Evolutionary conservation across 176 grass and related monocot genomes (phyloP).

Genomic region (Phragmites australis): DNA sequence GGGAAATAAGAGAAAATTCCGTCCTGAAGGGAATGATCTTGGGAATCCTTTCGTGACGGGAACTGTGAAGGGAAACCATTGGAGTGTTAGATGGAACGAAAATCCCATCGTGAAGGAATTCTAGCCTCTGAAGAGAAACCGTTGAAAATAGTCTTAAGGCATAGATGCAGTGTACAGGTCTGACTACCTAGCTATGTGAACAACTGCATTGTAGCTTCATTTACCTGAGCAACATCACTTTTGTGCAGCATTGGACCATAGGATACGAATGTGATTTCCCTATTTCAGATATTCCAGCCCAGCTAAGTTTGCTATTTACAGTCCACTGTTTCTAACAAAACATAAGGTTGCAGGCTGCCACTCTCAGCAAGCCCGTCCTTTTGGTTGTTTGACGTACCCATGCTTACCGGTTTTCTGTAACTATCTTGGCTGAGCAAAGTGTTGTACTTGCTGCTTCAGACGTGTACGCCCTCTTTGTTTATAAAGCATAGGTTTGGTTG

Average conservation of each 20-base stretch:
- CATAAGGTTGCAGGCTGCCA: not conserved
- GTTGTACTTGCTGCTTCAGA: not conserved
- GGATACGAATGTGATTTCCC: not conserved
- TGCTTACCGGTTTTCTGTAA: conserved; percentile 3
- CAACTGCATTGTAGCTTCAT: not conserved
- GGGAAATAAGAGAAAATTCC: too few species aligned
- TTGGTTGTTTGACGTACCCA: not conserved
- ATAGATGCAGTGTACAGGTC: not conserved
- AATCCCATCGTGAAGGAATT: too few species aligned
- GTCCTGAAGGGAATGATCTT: too few species aligned
- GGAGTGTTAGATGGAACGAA: too few species aligned
- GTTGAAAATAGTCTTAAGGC: too few species aligned
- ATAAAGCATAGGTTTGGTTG: not conserved
- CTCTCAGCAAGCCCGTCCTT: not conserved
- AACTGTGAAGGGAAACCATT: too few species aligned
- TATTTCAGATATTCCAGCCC: not conserved
- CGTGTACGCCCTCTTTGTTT: not conserved
- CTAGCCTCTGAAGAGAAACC: too few species aligned
- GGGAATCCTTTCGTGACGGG: too few species aligned
- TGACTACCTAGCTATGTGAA: not conserved
- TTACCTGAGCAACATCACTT: conserved; percentile 15
- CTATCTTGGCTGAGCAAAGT: not conserved
- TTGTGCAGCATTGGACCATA: not conserved
- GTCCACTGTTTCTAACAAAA: not conserved
- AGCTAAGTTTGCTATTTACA: too few species aligned